These are phyloP conservation scores for Suhomyces choctaworum DNA, from an alignment of 1,139 yeast genomes.

Conservation along the genomic window DNA sequence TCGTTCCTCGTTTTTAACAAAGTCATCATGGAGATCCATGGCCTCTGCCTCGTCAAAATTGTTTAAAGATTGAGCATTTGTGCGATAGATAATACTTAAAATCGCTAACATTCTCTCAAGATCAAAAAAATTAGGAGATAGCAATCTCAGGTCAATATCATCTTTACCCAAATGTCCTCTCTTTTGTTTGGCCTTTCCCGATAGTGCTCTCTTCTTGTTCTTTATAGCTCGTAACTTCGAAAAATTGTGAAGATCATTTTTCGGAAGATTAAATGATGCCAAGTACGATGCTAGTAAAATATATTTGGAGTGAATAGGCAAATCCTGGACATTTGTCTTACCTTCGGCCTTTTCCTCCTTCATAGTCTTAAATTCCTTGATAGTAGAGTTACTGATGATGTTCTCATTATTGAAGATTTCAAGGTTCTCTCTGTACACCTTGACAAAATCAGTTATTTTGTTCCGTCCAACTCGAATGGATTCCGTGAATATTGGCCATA, in stretches of 20 bases:
- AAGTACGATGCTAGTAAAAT: conserved; percentile 67
- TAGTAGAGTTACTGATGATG: conserved; percentile 36
- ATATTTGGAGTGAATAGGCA: conserved; percentile 60
- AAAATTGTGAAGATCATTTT: conserved; percentile 58
- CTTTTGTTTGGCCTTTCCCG: conserved; percentile 28
- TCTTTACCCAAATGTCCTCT: conserved; percentile 42
- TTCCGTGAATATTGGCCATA: conserved; percentile 55
- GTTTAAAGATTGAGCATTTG: conserved; percentile 34
- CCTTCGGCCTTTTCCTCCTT: conserved; percentile 22
- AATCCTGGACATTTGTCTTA: conserved; percentile 31
- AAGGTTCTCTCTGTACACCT: conserved; percentile 46
- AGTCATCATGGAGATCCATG: conserved; percentile 29
- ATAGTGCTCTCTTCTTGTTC: conserved; percentile 29
- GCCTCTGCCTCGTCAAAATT: conserved; percentile 25
- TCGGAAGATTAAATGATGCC: conserved; percentile 66
- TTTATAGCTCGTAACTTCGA: conserved; percentile 56
- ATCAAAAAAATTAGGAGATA: conserved; percentile 65
- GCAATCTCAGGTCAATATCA: conserved; percentile 53
- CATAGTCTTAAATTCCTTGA: conserved; percentile 28
- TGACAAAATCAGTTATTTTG: conserved; percentile 42
- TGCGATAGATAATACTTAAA: conserved; percentile 55
- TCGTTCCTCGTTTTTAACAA: conserved; percentile 32
- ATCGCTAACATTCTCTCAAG: conserved; percentile 70
- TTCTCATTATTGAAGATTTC: conserved; percentile 43
- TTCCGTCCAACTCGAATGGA: conserved; percentile 38